Base-by-base conservation (phyloP, 768 basidiomycete genomes). In the Suillus discolor region DNA sequence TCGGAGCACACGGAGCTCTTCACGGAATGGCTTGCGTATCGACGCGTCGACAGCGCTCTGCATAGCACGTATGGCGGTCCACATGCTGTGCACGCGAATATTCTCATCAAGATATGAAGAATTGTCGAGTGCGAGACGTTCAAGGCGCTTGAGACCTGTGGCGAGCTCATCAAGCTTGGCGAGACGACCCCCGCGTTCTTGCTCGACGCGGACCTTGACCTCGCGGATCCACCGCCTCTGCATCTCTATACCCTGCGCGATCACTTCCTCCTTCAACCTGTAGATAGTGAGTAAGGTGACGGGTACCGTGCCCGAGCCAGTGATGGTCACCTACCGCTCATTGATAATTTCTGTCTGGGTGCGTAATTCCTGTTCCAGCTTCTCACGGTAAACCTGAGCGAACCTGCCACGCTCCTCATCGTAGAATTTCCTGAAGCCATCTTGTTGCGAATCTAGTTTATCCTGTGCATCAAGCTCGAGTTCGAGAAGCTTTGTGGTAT, bases 211-310 rank as follows among this genome's bases (percentile, higher is more conserved):
- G 60, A 96, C 85, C 80, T 98, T 97, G 83, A 99, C 89, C 65
- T 98, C 95, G 39, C 94, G 89, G 49, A 99, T 92, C 96, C 97
- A 99, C 62, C 94, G 87, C 60, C 96, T 89, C 75, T 99, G 97
- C 28, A 99, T 88, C 79, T 99, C 97, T 72, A 99, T 95, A 20
- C 96, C 97, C 76, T 99, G 96, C 4, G 96, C 91, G 61, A 99
- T 85, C 62, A 99, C 94, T 75, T 97, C 96, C 75, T 97, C 94
- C 75, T 91, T 93, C 65, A 99, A 83, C 49, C 96, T 97, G 71
- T 1, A 25, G 47, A 34, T 6, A n/a, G 53, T 49, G 11, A 25
- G 39, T 44, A 45, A n/a, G 23, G 2, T 23, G 34, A 65, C 25
- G 49, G 4, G 47, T 12, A 20, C 59, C 12, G 64, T 60, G 57